phyloP scores from a whole-genome alignment of 139 green algal species.

The Bryopsis sp. region DNA sequence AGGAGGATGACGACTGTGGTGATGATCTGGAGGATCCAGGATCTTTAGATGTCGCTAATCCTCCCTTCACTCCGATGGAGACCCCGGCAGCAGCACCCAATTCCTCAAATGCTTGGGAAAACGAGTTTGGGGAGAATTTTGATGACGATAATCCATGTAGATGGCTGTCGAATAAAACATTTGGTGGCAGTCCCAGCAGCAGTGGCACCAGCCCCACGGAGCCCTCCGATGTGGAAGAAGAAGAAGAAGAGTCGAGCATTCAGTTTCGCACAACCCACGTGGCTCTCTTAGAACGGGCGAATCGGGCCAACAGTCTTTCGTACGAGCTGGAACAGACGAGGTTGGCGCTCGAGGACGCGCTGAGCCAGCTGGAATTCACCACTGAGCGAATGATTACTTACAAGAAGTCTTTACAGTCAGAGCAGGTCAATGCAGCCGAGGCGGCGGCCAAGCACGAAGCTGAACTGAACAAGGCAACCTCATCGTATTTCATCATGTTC shows the following conservation, averaged over 20 bases:
- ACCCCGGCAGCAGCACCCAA: neutral
- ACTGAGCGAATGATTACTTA: neutral
- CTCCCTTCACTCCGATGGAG: neutral
- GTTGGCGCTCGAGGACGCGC: neutral
- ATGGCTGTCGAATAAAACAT: neutral
- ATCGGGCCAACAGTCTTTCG: neutral
- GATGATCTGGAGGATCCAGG: too few species aligned
- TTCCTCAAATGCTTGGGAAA: neutral
- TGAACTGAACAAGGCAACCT: neutral
- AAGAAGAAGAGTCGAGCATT: neutral
- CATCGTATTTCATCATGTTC: constrained; percentile 1
- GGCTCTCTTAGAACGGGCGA: neutral
- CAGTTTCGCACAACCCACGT: neutral
- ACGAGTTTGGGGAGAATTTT: neutral
- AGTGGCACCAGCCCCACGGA: neutral
- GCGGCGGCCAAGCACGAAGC: neutral
- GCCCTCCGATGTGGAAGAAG: neutral
- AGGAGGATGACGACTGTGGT: neutral
- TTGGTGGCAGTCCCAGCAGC: neutral
- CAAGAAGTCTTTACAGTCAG: neutral
- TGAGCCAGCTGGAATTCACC: neutral
- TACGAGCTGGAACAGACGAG: neutral
- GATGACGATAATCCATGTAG: neutral
- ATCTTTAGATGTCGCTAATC: too few species aligned
- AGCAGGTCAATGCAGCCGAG: neutral